Base-by-base conservation (phyloP, 192 early-diverging fungal species). In the Phlyctochytrium arcticum region DNA sequence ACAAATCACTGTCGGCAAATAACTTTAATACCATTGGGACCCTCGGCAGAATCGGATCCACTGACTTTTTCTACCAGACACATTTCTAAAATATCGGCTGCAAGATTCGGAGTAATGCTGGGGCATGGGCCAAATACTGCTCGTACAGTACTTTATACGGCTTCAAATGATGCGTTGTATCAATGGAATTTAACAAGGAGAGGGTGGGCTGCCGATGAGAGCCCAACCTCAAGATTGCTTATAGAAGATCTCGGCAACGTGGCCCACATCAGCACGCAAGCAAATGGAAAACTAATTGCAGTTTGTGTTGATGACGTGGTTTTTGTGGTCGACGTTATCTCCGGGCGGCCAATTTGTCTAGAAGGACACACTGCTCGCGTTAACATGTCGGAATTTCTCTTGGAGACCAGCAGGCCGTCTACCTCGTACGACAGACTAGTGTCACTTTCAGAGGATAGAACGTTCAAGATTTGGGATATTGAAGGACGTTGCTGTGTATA, bases 401-500 rank as follows among this genome's bases (percentile, higher is more conserved):
- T 44, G 29, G 26, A 5, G 4, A 21, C 61, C 26, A 36, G 50
- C 44, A n/a, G n/a, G n/a, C 33, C 50, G 24, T 3, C 31, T 21
- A 24, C 12, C 12, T 15, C 12, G 15, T 26, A 65, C 4, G 55
- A 37, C 36, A 65, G 62, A 50, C 59, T 72, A 21, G 6, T 72
- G 21, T 70, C 75, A 17, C 51, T 68, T 5, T 62, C 75, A 12
- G 70, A 76, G 29, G 75, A 76, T 56, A 48, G 75, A 10, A 64
- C 75, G 23, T 76, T 65, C 59, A 76, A 76, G 71, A 67, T 77
- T 4, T 77, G 75, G 75, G 68, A 77, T 49, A 31, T 73, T 6
- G 48, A 36, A 19, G 32, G 30, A 1, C 5, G 32, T 2, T 34
- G 17, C 3, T 77, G 75, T 36, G 42, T 77, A 9, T 77, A 73